Evolutionary conservation across 2,329 filamentous ascomycete species (phyloP), one percentile per base, ranked within the genome.

Genomic region (Zasmidium citrigriseum): DNA sequence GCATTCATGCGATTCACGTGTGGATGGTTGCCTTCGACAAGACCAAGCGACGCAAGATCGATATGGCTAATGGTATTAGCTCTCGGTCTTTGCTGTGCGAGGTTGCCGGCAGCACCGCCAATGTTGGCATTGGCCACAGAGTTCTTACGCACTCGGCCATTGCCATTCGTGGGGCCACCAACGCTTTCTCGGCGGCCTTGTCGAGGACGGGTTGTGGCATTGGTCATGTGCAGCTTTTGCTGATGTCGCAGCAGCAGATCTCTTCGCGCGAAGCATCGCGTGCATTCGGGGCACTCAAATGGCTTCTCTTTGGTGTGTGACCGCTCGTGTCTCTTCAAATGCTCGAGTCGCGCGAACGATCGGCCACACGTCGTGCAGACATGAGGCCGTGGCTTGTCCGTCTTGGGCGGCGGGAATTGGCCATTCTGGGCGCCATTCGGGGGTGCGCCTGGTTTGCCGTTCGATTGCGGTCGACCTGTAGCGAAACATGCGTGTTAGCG

Each of bases 241-340:
- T 99, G 95, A 77, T 99, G 95, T 59, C 95, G 87, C 65, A 99
- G 80, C 55, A 99, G 83, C 66, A 99, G 78, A 76, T 99, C 95
- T 65, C 95, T 87, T 61, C 95, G 87, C 60, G 95, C 95, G 77
- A 99, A 99, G 78, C 95, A 98, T 77, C 95, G 82, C 38, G 91
- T 85, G 76, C 95, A 99, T 75, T 98, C 91, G 24, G 91, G 91
- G 70, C 95, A 99, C 76, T 97, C 92, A 69, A 99, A 99, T 1
- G 95, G 95, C 81, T 99, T 99, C 78, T 99, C 93, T 75, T 99
- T 97, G 46, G 93, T 97, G 74, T 97, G 93, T n/a, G 92, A 96
- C 62, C 95, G 86, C 78, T 98, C 95, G 76, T 99, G 95, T 61
- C 95, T 89, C 80, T 99, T 99, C 66, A 99, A 80, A 75, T 99